A percentile compares a stretch with the other conserved stretches of the same genome.
phyloP scores from a whole-genome alignment of 2,329 filamentous ascomycete species.

The Alternaria hordeiaustralica region DNA sequence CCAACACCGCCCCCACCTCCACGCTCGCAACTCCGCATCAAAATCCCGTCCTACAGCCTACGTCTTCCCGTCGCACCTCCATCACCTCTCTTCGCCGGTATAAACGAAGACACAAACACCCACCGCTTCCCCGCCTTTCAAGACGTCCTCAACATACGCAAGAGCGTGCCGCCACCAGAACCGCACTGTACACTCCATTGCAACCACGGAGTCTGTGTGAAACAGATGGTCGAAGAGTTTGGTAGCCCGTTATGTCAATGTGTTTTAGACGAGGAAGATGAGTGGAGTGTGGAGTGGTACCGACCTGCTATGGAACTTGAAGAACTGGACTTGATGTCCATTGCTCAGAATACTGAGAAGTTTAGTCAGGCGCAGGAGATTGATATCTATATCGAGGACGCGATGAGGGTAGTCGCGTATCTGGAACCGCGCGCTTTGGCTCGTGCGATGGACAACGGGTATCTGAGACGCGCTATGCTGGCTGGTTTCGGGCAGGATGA shows the following conservation, averaged over 20 bases:
- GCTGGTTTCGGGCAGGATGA: background rate
- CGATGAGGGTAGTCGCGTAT: background rate
- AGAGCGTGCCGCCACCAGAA: background rate
- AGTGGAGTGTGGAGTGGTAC: background rate
- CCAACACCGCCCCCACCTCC: background rate
- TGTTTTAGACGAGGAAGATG: background rate
- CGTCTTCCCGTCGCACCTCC: background rate
- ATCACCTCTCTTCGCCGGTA: conserved; percentile 9
- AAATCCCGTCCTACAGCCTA: background rate
- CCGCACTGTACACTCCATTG: background rate
- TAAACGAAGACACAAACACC: conserved; percentile 4
- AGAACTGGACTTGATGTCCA: background rate
- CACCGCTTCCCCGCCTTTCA: conserved; percentile 8
- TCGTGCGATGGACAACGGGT: background rate
- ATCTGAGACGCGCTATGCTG: background rate
- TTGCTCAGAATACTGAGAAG: background rate
- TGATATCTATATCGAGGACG: background rate
- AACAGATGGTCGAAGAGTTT: background rate
- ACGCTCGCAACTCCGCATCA: background rate
- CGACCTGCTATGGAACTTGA: background rate
- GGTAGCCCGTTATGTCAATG: background rate
- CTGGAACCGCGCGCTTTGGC: background rate
- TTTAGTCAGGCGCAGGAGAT: background rate
- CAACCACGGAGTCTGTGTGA: background rate
- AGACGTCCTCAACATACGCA: background rate